A percentile compares a stretch with the other conserved stretches of the same genome.
phyloP scores from a whole-genome alignment of 139 green algal genomes.

The Chlamydomonas asymmetrica region DNA sequence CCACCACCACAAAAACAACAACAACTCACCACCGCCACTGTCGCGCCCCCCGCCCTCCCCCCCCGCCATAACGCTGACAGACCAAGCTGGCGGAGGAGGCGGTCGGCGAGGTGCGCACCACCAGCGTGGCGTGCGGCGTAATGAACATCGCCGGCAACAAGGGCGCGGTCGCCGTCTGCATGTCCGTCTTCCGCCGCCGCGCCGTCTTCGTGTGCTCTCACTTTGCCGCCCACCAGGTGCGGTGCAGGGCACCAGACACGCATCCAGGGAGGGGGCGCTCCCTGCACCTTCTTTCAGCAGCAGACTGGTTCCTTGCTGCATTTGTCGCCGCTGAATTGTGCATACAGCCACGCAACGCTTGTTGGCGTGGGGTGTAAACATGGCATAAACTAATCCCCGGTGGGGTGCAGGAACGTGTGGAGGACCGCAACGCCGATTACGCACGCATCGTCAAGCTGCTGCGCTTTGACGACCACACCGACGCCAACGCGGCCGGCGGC shows the following conservation, averaged over 20 bases:
- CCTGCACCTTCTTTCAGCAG: too few relatives aligned
- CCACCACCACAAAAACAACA: not conserved
- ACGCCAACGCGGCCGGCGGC: not conserved
- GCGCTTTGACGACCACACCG: slow-evolving; percentile 66
- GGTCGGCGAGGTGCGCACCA: slow-evolving; percentile 79
- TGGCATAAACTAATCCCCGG: too few relatives aligned
- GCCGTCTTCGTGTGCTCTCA: slow-evolving; percentile 83
- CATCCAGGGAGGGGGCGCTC: too few relatives aligned
- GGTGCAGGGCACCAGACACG: too few relatives aligned
- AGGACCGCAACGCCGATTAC: slow-evolving; percentile 88
- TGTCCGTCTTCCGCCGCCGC: slow-evolving; percentile 71
- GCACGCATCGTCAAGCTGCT: slow-evolving; percentile 70
- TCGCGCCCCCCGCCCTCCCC: too few relatives aligned
- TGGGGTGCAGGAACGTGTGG: slow-evolving; percentile 63
- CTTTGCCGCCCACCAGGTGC: slow-evolving; percentile 91
- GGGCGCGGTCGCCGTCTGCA: slow-evolving; percentile 84
- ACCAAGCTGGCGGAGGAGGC: too few relatives aligned
- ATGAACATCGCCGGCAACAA: slow-evolving; percentile 96
- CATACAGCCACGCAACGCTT: too few relatives aligned
- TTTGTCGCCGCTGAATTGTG: too few relatives aligned
- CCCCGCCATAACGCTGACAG: too few relatives aligned
- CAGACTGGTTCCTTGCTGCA: too few relatives aligned
- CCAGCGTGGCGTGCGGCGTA: slow-evolving; percentile 86
- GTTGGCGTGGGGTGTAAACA: too few relatives aligned
- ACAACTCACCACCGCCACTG: not conserved